Conservation (phyloP, 345 rosid species). For the Punica granatum region DNA sequence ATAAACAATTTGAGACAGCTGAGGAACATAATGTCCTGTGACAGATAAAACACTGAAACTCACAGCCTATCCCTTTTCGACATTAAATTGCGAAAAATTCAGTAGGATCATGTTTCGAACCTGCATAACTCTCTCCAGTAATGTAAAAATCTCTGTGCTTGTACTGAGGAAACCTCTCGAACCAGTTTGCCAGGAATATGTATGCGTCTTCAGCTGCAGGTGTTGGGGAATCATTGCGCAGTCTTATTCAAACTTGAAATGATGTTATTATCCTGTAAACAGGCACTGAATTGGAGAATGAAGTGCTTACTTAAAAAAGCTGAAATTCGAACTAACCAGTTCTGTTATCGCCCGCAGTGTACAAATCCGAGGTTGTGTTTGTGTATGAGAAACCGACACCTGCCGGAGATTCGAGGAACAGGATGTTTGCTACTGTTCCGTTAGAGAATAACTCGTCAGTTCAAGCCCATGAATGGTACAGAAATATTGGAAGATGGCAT, state of each 20-base stretch:
- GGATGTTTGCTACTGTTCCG: conserved; percentile 71
- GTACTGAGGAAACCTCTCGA: conserved; percentile 93
- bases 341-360: conserved; percentile 73
- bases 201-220: conserved; percentile 87
- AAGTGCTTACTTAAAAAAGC: background rate
- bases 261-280: background rate
- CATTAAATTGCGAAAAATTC: background rate
- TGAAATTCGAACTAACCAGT: conserved; percentile 43
- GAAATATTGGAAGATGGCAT: background rate
- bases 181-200: conserved; percentile 71
- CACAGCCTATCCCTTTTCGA: background rate
- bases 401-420: conserved; percentile 93
- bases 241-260: background rate
- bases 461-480: background rate
- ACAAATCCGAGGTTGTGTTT: conserved; percentile 75
- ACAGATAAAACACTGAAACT: background rate
- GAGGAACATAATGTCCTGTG: conserved; percentile 97
- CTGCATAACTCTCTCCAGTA: conserved; percentile 96
- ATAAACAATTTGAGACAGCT: conserved; percentile 72
- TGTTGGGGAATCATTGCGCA: conserved; percentile 3
- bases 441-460: background rate
- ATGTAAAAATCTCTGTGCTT: conserved; percentile 91
- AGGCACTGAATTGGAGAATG: background rate
- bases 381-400: conserved; percentile 96
- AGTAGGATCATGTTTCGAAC: conserved; percentile 20